Conservation (phyloP, 2,329 filamentous ascomycete genomes). For the Scytalidium sp. region DNA sequence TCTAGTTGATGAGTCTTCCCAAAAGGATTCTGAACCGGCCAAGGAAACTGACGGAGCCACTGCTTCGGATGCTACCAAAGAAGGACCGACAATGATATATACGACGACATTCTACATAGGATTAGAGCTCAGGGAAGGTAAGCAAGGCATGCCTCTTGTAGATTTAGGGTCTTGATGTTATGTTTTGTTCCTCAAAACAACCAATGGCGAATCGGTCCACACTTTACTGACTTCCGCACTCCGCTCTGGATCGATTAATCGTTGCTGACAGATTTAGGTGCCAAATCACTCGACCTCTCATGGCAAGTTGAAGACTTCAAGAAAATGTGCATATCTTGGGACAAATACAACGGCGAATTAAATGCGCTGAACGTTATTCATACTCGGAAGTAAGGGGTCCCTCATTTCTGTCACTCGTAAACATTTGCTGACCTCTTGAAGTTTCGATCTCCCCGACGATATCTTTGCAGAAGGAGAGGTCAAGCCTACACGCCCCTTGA, state of each 20-base stretch:
- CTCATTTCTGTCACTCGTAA: background rate
- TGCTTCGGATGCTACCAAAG: slow-evolving; percentile 32
- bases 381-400: slow-evolving; percentile 69
- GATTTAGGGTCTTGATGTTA: slow-evolving; percentile 12
- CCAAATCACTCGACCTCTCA: slow-evolving; percentile 73
- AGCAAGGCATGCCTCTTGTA: slow-evolving; percentile 22
- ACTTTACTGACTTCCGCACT: slow-evolving; percentile 3
- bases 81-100: slow-evolving; percentile 51
- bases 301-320: slow-evolving; percentile 86
- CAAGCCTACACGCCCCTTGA: slow-evolving; percentile 47
- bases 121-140: slow-evolving; percentile 74
- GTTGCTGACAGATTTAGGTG: slow-evolving; percentile 44
- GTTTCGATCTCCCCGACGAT: slow-evolving; percentile 84
- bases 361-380: slow-evolving; percentile 73
- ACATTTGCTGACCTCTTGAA: slow-evolving; percentile 36
- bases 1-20: slow-evolving; percentile 40
- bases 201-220: background rate
- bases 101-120: slow-evolving; percentile 96
- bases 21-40: slow-evolving; percentile 29
- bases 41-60: slow-evolving; percentile 30
- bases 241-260: slow-evolving; percentile 9
- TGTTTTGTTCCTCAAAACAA: background rate
- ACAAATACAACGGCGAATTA: slow-evolving; percentile 70
- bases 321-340: slow-evolving; percentile 72
- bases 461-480: slow-evolving; percentile 80